These are phyloP conservation scores for Eucalyptus regnans DNA, from an alignment of 345 rosid genomes.

Conservation along the genomic window DNA sequence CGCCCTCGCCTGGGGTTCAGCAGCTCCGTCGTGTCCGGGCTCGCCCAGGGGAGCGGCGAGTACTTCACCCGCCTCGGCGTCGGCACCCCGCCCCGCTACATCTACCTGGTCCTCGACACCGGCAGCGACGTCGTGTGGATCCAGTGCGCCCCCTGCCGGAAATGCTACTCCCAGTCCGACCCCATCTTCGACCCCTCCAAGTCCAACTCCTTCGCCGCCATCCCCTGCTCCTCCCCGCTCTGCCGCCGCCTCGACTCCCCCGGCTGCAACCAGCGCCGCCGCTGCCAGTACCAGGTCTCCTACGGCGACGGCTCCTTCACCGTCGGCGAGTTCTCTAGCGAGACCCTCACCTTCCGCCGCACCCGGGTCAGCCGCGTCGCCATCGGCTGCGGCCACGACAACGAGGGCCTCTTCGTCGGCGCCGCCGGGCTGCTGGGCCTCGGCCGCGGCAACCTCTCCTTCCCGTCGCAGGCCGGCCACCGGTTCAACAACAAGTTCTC, in stretches of 20 bases:
- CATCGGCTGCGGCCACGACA: constrained; percentile 89
- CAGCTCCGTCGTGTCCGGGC: constrained; percentile 77
- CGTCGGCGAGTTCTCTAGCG: constrained; percentile 76
- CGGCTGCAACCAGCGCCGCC: constrained; percentile 33
- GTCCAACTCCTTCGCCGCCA: constrained; percentile 44
- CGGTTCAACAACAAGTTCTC: constrained; percentile 75
- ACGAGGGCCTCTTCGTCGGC: constrained; percentile 85
- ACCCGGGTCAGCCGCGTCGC: constrained; percentile 57
- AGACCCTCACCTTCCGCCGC: constrained; percentile 69
- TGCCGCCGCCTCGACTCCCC: constrained; percentile 54
- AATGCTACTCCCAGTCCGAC: constrained; percentile 78
- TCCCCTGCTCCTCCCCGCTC: constrained; percentile 55
- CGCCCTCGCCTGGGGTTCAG: constrained; percentile 37
- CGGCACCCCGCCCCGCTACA: constrained; percentile 78
- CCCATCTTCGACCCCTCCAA: constrained; percentile 76
- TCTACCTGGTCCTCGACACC: constrained; percentile 84
- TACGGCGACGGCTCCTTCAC: constrained; percentile 97
- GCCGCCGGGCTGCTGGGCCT: constrained; percentile 93
- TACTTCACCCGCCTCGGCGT: constrained; percentile 94
- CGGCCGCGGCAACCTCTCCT: constrained; percentile 75
- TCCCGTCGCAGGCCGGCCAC: constrained; percentile 72
- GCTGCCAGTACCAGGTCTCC: constrained; percentile 77
- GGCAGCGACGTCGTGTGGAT: constrained; percentile 96
- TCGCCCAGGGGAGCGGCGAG: constrained; percentile 93
- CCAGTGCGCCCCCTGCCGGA: constrained; percentile 86